These are phyloP conservation scores for Prunus persica DNA, from an alignment of 306 rosid genomes.

Conservation along the genomic window DNA sequence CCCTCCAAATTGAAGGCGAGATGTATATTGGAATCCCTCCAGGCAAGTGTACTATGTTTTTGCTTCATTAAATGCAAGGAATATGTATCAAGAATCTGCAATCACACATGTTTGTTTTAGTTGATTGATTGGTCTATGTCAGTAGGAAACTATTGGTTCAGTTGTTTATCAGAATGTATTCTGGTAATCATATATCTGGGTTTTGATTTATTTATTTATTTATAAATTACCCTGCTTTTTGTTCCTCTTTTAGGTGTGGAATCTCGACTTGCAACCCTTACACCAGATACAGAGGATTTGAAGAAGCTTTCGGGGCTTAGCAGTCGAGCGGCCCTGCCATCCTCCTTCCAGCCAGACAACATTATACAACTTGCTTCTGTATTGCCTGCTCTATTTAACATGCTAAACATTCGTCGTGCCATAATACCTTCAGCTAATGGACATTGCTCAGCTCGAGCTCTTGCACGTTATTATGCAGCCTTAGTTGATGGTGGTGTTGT, in stretches of 20 bases:
- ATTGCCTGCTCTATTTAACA: conserved; percentile 61
- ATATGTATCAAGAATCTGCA: background rate
- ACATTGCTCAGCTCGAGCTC: conserved; percentile 94
- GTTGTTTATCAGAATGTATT: background rate
- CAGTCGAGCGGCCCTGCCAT: conserved; percentile 58
- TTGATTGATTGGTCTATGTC: background rate
- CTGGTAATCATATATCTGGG: background rate
- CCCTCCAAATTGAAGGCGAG: conserved; percentile 87
- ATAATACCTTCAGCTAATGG: conserved; percentile 95
- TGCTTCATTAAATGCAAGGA: background rate
- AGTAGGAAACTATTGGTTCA: background rate
- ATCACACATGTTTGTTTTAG: background rate
- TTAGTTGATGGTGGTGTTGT: conserved; percentile 74
- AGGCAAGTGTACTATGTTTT: conserved; percentile 47
- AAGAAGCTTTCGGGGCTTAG: conserved; percentile 42
- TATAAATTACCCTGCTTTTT: conserved; percentile 10
- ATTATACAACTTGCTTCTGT: conserved; percentile 45
- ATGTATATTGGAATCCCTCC: conserved; percentile 96
- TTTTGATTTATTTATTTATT: background rate
- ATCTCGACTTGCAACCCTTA: conserved; percentile 86
- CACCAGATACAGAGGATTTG: conserved; percentile 54
- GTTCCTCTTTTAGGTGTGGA: conserved; percentile 63
- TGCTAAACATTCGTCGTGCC: conserved; percentile 75
- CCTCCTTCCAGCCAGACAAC: conserved; percentile 64
- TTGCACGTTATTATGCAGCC: conserved; percentile 93